A percentile compares a stretch with the other conserved stretches of the same genome.
Evolutionary conservation across 2,329 filamentous ascomycete genomes (phyloP).

Genomic region (Mariannaea elegans): DNA sequence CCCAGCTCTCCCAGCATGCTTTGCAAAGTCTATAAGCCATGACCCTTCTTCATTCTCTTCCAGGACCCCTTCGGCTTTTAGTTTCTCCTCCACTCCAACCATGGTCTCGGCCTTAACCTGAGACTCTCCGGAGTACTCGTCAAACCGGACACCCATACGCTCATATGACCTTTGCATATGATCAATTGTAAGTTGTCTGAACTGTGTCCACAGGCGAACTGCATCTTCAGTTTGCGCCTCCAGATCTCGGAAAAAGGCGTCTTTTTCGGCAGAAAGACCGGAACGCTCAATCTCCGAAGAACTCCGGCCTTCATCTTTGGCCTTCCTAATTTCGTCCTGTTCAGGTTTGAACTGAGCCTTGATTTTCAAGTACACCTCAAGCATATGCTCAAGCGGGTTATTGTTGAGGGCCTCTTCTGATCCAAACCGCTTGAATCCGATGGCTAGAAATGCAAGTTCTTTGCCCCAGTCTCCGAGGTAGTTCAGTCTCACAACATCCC

Average conservation of each 20-base stretch:
- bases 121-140: constrained; percentile 73
- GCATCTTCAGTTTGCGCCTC: constrained; percentile 62
- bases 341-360: constrained; percentile 69
- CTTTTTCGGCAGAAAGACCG: constrained; percentile 54
- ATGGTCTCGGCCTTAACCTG: constrained; percentile 62
- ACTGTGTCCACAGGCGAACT: constrained; percentile 60
- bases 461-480: constrained; percentile 80
- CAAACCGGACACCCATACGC: constrained; percentile 62
- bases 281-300: constrained; percentile 31
- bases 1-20: constrained; percentile 69
- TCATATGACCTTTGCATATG: constrained; percentile 62
- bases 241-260: constrained; percentile 66
- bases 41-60: constrained; percentile 73
- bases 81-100: constrained; percentile 63
- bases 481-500: constrained; percentile 74
- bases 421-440: constrained; percentile 72
- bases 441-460: constrained; percentile 68
- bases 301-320: constrained; percentile 52
- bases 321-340: constrained; percentile 64
- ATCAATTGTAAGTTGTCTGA: constrained; percentile 62
- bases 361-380: constrained; percentile 73
- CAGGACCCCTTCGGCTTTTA: constrained; percentile 67
- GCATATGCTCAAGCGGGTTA: constrained; percentile 73
- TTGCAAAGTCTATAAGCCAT: constrained; percentile 73
- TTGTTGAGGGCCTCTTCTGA: constrained; percentile 66